Evolutionary conservation across 345 rosid species (phyloP).

Genomic region (Firmiana major): DNA sequence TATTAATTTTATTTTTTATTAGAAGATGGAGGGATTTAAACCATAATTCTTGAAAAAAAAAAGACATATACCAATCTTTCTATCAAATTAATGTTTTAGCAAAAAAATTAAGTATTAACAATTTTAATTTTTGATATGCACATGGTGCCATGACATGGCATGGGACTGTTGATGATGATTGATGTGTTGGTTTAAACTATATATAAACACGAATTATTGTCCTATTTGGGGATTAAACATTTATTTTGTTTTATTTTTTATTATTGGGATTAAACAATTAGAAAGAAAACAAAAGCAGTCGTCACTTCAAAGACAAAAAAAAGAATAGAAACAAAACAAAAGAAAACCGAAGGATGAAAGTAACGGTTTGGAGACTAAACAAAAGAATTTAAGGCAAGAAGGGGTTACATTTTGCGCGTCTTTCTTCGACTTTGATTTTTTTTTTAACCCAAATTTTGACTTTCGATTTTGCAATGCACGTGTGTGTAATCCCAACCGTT

Average conservation of each 20-base stretch:
- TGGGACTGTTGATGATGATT: not conserved
- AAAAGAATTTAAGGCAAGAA: not conserved
- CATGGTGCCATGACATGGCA: not conserved
- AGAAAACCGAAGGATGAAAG: not conserved
- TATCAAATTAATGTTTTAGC: no score
- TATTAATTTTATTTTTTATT: not conserved
- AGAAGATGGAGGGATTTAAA: not conserved
- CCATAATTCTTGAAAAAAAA: no score
- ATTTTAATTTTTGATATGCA: not conserved
- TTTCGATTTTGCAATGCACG: not conserved
- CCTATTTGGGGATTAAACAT: not conserved
- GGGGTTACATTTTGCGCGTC: not conserved
- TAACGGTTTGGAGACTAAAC: not conserved
- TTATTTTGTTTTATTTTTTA: no score
- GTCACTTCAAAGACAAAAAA: no score
- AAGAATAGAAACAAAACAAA: not conserved
- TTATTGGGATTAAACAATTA: no score
- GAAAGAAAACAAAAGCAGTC: not conserved
- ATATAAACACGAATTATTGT: constrained; percentile 1
- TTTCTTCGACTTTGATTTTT: not conserved
- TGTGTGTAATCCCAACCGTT: not conserved
- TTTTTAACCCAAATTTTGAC: not conserved
- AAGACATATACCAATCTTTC: no score
- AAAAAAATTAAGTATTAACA: no score
- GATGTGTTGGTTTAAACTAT: not conserved